Conservation (phyloP, 805 yeast species). For the Pichia scutulata region DNA sequence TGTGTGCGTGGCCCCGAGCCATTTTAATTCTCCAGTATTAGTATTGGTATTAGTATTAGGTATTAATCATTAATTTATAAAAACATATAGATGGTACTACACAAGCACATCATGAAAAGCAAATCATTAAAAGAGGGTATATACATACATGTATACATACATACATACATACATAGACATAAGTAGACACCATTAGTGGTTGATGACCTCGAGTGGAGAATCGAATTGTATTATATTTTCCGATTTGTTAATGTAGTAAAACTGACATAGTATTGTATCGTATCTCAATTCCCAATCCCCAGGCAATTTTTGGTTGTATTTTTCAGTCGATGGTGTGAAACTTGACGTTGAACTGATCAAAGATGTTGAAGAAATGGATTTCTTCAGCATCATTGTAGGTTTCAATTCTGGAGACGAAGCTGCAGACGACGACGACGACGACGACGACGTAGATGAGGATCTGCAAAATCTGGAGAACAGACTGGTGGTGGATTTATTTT, state of each 20-base stretch:
- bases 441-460: not conserved
- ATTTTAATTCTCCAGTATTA: too few relatives aligned
- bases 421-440: not conserved
- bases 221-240: constrained; percentile 35
- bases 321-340: not conserved
- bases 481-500: not conserved
- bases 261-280: constrained; percentile 33
- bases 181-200: not conserved
- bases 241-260: constrained; percentile 32
- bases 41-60: too few relatives aligned
- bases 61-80: too few relatives aligned
- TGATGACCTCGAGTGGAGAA: constrained; percentile 36
- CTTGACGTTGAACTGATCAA: not conserved
- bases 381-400: not conserved
- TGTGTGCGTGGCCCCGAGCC: too few relatives aligned
- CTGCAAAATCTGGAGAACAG: not conserved
- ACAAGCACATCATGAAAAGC: too few relatives aligned
- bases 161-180: too few relatives aligned
- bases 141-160: too few relatives aligned
- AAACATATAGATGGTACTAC: too few relatives aligned
- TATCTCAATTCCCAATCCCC: constrained; percentile 30
- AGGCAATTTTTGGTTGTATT: constrained; percentile 13
- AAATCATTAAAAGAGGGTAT: too few relatives aligned
- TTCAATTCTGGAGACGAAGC: not conserved
- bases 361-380: not conserved